Evolutionary conservation across 1,284 basidiomycete species (phyloP), one percentile per base, ranked within the genome.

Genomic region (Melampsora occidentalis): DNA sequence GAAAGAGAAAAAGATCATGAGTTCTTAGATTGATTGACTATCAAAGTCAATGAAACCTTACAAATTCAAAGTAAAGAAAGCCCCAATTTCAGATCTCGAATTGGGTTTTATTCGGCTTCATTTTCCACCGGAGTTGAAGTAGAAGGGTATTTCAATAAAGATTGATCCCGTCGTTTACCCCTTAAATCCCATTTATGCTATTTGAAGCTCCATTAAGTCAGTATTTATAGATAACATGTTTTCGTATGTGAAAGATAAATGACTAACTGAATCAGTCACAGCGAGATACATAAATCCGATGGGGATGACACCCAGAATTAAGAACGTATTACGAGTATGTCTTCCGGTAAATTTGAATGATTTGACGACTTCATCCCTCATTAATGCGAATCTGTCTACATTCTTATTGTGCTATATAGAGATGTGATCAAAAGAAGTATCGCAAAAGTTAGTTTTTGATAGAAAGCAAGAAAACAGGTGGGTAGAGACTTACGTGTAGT

Each of bases 291-390:
- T 35, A 5, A 75, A 61, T 22, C 49, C 33, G 35, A 75, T 31
- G 0, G 72, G 63, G 35, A 78, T 35, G 20, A 77, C 6, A 66
- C 79, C 49, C 66, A 79, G 67, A 53, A 73, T 9, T 69, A 79
- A 49, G 71, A 79, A 67, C 67, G 79, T 14, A 62, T 80, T 61
- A 53, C 76, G 35, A 42, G 66, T 5, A 61, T 65, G 46, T 59
- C 78, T 53, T 51, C 69, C 7, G 25, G 49, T 42, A 28, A 75
- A 62, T 63, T 78, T 46, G 49, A 28, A n/a, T 18, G 62, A 5
- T 51, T 73, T 25, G 25, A 48, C 3, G 66, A 79, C 59, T 57
- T 75, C 49, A 77, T 79, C 64, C 65, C 61, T 4, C 79, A 80
- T 67, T 73, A 78, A n/a, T 63, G 69, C 70, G 28, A 59, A 57